Evolutionary conservation across 306 rosid species (phyloP).

Genomic region (Cucurbita ficifolia): DNA sequence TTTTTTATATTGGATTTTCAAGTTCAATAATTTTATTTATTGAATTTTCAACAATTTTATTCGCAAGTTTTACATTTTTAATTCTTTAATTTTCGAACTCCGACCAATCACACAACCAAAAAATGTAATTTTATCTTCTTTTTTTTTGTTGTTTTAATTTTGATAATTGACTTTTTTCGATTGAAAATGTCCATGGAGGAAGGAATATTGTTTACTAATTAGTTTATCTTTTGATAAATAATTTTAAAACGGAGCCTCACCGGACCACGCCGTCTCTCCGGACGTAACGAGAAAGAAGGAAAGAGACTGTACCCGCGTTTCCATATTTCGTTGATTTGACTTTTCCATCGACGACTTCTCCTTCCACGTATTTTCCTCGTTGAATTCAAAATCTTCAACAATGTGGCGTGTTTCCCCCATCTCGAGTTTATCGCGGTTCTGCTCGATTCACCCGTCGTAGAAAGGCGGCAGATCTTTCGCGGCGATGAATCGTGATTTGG

Average conservation of each 20-base stretch:
- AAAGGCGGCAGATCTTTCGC: neutral
- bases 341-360: constrained; percentile 2
- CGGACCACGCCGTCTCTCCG: constrained; percentile 4
- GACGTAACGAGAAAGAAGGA: constrained; percentile 3
- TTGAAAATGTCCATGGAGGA: neutral
- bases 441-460: neutral
- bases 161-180: neutral
- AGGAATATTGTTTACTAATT: neutral
- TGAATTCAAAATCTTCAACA: neutral
- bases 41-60: too few species aligned
- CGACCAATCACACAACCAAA: too few species aligned
- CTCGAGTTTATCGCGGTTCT: neutral
- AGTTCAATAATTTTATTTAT: too few species aligned
- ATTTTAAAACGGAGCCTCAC: neutral
- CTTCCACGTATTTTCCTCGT: neutral
- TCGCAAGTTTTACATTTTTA: too few species aligned
- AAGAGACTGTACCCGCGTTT: neutral
- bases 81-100: too few species aligned
- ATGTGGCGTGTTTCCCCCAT: neutral
- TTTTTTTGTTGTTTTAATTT: too few species aligned
- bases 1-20: too few species aligned
- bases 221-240: neutral
- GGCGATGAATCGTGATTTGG: constrained; percentile 1
- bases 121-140: too few species aligned
- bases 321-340: neutral